A percentile compares a stretch with the other conserved stretches of the same genome.
Conservation (phyloP, 164 flowering plant species). For the Paratinospora sagittata region DNA sequence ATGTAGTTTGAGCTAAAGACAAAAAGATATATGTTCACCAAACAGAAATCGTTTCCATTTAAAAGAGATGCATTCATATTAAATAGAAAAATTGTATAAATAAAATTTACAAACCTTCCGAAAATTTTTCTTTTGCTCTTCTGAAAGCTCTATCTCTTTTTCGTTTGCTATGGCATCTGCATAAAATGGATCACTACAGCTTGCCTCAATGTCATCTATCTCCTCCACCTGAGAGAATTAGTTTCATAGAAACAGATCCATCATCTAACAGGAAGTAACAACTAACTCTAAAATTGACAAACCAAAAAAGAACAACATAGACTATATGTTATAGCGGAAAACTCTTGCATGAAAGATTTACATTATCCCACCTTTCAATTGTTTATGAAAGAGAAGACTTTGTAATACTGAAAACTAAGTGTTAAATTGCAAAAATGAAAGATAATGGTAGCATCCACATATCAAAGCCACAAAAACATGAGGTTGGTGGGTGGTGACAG, state of each 20-base stretch:
- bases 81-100: background rate
- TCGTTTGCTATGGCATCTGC: conserved; percentile 88
- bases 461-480: background rate
- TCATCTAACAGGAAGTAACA: background rate
- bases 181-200: conserved; percentile 61
- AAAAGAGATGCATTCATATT: background rate
- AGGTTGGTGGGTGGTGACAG: background rate
- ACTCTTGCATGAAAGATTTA: no score
- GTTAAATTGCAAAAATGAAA: no score
- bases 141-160: conserved; percentile 66
- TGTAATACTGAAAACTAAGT: no score
- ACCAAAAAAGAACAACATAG: background rate
- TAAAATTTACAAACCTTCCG: conserved; percentile 48
- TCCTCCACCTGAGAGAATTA: conserved; percentile 80
- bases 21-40: background rate
- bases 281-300: background rate
- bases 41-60: background rate
- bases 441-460: background rate
- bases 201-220: conserved; percentile 75
- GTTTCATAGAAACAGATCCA: background rate
- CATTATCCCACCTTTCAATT: no score
- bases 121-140: conserved; percentile 72
- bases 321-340: background rate
- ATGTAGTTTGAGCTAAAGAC: background rate
- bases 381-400: no score